Conservation (phyloP, 371 early-diverging fungal species). For the Chytridium lagenaria region DNA sequence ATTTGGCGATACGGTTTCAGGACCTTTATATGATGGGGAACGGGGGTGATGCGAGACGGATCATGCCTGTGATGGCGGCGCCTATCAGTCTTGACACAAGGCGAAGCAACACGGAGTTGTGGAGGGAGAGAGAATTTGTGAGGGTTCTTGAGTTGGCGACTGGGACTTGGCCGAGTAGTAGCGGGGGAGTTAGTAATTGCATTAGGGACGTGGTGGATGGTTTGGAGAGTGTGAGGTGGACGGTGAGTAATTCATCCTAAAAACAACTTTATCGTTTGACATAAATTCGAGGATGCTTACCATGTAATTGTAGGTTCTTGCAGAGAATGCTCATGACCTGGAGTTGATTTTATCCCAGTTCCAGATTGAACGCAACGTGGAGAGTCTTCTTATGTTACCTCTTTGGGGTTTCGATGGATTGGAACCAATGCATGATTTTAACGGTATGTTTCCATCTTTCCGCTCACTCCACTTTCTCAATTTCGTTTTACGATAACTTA, state of each 20-base stretch:
- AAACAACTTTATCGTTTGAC: neutral
- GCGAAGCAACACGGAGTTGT: neutral
- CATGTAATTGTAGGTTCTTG: too few species aligned
- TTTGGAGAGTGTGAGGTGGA: slow-evolving; percentile 1
- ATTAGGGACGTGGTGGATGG: slow-evolving; percentile 11
- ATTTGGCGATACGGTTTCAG: slow-evolving; percentile 4
- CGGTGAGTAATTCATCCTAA: neutral
- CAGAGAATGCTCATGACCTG: slow-evolving; percentile 18
- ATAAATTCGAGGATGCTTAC: neutral
- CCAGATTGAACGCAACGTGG: slow-evolving; percentile 11
- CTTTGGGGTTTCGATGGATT: slow-evolving; percentile 17
- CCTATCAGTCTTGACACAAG: neutral
- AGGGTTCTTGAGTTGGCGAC: slow-evolving; percentile 10
- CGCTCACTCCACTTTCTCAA: too few species aligned
- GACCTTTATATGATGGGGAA: slow-evolving; percentile 9
- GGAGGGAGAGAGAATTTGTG: neutral
- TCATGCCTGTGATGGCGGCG: neutral
- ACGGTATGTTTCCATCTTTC: too few species aligned
- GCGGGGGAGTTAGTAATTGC: slow-evolving; percentile 18
- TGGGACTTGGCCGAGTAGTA: slow-evolving; percentile 13
- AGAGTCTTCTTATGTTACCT: neutral
- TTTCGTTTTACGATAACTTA: too few species aligned
- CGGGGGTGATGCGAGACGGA: too few species aligned
- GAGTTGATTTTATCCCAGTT: slow-evolving; percentile 17
- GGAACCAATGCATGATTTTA: neutral